phyloP scores from a whole-genome alignment of 306 rosid species.

The Glycyrrhiza uralensis region DNA sequence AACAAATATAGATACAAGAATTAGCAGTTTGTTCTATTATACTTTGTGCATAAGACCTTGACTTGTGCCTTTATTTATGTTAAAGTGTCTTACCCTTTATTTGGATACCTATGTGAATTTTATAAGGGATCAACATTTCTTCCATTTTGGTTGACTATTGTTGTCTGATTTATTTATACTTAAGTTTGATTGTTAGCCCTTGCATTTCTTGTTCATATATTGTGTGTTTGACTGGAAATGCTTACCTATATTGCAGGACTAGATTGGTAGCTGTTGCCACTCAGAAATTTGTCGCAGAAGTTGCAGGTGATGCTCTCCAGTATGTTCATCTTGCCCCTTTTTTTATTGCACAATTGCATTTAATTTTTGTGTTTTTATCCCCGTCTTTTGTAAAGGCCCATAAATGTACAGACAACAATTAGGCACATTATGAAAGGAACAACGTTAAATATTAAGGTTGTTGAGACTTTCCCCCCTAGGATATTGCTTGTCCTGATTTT shows the following conservation, averaged over 20 bases:
- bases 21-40: not conserved
- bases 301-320: conserved; percentile 75
- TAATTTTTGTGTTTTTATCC: not conserved
- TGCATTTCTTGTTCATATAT: not conserved
- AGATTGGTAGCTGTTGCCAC: conserved; percentile 85
- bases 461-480: not conserved
- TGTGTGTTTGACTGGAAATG: not conserved
- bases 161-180: not conserved
- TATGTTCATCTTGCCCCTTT: conserved; percentile 31
- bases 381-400: not conserved
- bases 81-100: not conserved
- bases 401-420: not conserved
- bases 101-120: not conserved
- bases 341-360: not conserved
- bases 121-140: not conserved
- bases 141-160: conserved; percentile 12
- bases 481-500: not conserved
- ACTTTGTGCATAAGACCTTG: not conserved
- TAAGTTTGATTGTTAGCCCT: not conserved
- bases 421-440: not conserved
- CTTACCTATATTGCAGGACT: conserved; percentile 43
- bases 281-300: conserved; percentile 86
- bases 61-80: not conserved
- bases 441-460: not conserved
- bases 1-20: not conserved